Conservation (phyloP, 371 early-diverging fungal species). For the Mucor ambiguus region DNA sequence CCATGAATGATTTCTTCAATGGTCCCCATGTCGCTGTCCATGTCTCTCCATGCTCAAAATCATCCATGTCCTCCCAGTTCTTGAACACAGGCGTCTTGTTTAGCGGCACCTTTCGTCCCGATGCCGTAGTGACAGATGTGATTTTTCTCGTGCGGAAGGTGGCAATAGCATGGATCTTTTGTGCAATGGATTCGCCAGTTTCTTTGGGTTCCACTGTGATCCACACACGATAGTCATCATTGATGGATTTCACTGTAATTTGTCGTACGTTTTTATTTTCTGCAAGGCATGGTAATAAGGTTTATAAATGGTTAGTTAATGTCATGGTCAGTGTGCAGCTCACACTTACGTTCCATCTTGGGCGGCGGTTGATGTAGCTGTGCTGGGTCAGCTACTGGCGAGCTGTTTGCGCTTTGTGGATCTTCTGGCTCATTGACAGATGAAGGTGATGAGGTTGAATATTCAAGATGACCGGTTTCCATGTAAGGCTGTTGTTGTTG, state of each 20-base stretch:
- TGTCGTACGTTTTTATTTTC: conserved; percentile 28
- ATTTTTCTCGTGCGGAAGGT: conserved; percentile 40
- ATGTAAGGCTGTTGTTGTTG: not conserved
- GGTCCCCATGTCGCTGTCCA: conserved; percentile 33
- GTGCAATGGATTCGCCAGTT: conserved; percentile 36
- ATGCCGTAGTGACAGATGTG: conserved; percentile 32
- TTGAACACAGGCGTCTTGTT: conserved; percentile 35
- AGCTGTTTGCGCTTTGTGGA: not conserved
- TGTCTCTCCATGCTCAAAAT: conserved; percentile 38
- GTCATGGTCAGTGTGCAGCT: not conserved
- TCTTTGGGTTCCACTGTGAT: conserved; percentile 43
- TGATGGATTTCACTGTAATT: conserved; percentile 44
- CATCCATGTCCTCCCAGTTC: conserved; percentile 20
- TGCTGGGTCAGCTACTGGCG: not conserved
- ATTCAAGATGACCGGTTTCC: not conserved
- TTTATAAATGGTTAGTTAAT: not conserved
- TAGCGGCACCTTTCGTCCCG: conserved; percentile 34
- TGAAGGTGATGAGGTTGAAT: not conserved
- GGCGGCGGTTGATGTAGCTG: not conserved
- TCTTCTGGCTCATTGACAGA: not conserved
- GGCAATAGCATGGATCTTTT: conserved; percentile 40
- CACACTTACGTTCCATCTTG: not conserved
- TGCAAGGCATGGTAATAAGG: not conserved
- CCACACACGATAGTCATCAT: conserved; percentile 42
- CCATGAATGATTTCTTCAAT: conserved; percentile 7